Evolutionary conservation across 2,329 filamentous ascomycete species (phyloP).

Genomic region (Colletotrichum sp.): DNA sequence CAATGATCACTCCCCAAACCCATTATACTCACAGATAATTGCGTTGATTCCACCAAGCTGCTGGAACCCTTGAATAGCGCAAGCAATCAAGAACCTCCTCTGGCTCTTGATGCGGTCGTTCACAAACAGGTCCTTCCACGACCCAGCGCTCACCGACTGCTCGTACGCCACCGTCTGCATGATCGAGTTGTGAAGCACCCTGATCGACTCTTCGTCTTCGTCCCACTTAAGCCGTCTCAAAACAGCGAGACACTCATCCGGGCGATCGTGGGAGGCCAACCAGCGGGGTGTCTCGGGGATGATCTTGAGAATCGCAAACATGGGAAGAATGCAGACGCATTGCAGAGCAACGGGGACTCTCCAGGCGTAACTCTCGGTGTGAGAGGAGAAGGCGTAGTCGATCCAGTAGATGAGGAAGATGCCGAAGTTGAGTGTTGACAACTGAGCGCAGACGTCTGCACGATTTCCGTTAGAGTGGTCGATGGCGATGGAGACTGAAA

Average conservation of each 20-base stretch:
- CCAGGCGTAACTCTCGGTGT: constrained; percentile 39
- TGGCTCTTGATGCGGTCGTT: constrained; percentile 37
- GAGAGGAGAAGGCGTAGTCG: constrained; percentile 44
- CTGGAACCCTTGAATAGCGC: constrained; percentile 38
- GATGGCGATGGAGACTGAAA: no score
- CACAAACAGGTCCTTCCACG: constrained; percentile 34
- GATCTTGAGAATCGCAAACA: constrained; percentile 39
- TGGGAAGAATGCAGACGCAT: constrained; percentile 42
- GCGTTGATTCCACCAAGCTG: constrained; percentile 56
- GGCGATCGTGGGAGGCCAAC: constrained; percentile 41
- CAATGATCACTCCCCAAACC: neutral
- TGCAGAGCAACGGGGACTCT: constrained; percentile 46
- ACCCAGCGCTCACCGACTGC: constrained; percentile 30
- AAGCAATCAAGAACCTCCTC: constrained; percentile 35
- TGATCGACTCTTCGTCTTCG: constrained; percentile 25
- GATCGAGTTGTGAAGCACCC: constrained; percentile 33
- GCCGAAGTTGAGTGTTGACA: constrained; percentile 52
- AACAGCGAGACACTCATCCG: constrained; percentile 40
- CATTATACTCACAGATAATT: constrained; percentile 40
- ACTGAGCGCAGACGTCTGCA: constrained; percentile 48
- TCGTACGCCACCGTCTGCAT: constrained; percentile 36
- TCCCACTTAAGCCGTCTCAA: constrained; percentile 40
- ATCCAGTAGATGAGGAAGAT: constrained; percentile 52
- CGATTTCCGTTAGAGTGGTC: neutral
- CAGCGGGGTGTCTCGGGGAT: constrained; percentile 50